phyloP scores from a whole-genome alignment of 768 basidiomycete species.

The Botryobasidium botryosum region DNA sequence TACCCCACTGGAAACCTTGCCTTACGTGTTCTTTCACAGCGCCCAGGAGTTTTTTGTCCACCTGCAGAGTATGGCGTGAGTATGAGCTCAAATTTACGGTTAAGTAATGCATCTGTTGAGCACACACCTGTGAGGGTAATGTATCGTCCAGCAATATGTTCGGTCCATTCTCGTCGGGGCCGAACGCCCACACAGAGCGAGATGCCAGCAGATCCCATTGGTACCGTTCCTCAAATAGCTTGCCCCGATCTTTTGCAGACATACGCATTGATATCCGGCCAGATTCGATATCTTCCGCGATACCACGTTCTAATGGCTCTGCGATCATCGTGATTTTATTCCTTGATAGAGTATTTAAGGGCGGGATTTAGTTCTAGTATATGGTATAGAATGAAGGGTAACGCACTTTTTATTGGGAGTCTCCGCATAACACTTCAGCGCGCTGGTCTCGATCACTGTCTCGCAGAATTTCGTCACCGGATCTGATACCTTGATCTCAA shows the following conservation, averaged over 20 bases:
- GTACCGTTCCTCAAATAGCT: constrained; percentile 92
- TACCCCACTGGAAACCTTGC: constrained; percentile 99
- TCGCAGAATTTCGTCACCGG: constrained; percentile 97
- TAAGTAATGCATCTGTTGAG: background rate
- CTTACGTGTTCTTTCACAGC: constrained; percentile 91
- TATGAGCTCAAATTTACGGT: background rate
- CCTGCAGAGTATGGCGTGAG: constrained; percentile 25
- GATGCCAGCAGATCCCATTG: constrained; percentile 97
- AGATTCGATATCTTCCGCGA: constrained; percentile 91
- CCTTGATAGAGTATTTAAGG: constrained; percentile 26
- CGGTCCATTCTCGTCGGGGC: constrained; percentile 87
- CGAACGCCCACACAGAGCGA: constrained; percentile 98
- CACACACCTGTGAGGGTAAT: constrained; percentile 68
- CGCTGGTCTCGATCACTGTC: constrained; percentile 94
- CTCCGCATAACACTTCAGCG: constrained; percentile 96
- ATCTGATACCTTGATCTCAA: constrained; percentile 99
- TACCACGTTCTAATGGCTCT: constrained; percentile 87
- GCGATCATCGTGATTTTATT: constrained; percentile 99
- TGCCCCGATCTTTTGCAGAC: constrained; percentile 87
- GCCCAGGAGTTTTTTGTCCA: constrained; percentile 82
- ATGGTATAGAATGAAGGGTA: background rate
- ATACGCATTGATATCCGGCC: constrained; percentile 89
- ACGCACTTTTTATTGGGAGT: constrained; percentile 96
- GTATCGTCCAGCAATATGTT: constrained; percentile 94
- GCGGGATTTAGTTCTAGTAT: background rate